A percentile compares a stretch with the other conserved stretches of the same genome.
Conservation (phyloP, 345 rosid genomes). For the Lumnitzera racemosa region DNA sequence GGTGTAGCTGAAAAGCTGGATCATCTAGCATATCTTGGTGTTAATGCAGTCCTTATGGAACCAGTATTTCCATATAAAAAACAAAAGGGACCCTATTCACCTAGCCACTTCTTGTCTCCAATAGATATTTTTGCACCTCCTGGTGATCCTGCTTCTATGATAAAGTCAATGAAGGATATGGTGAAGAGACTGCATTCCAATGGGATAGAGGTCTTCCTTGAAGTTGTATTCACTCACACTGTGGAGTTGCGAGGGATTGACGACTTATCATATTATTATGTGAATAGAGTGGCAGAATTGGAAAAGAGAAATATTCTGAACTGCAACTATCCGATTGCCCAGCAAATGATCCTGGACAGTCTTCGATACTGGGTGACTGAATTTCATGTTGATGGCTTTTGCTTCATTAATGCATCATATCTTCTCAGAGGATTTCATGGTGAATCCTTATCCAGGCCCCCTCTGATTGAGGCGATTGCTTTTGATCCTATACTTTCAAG, state of each 20-base stretch:
- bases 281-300: constrained; percentile 22
- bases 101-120: constrained; percentile 76
- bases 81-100: constrained; percentile 69
- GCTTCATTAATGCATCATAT: constrained; percentile 69
- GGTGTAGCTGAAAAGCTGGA: constrained; percentile 64
- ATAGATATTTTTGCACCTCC: constrained; percentile 47
- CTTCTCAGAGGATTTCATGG: constrained; percentile 66
- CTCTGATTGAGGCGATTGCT: constrained; percentile 77
- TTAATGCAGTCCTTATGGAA: constrained; percentile 79
- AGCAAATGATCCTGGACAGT: constrained; percentile 67
- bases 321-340: constrained; percentile 71
- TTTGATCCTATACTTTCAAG: constrained; percentile 80
- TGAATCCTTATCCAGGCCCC: constrained; percentile 71
- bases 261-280: constrained; percentile 50
- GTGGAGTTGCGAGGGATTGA: constrained; percentile 70
- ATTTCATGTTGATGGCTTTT: constrained; percentile 84
- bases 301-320: constrained; percentile 44
- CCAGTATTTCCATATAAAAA: constrained; percentile 68
- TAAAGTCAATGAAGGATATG: constrained; percentile 76
- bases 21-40: constrained; percentile 69
- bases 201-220: constrained; percentile 76
- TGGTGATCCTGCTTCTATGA: constrained; percentile 34
- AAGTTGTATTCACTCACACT: constrained; percentile 79
- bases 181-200: constrained; percentile 72
- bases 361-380: constrained; percentile 78